Evolutionary conservation across 1,284 basidiomycete genomes (phyloP).

Genomic region (Leccinum insolens): DNA sequence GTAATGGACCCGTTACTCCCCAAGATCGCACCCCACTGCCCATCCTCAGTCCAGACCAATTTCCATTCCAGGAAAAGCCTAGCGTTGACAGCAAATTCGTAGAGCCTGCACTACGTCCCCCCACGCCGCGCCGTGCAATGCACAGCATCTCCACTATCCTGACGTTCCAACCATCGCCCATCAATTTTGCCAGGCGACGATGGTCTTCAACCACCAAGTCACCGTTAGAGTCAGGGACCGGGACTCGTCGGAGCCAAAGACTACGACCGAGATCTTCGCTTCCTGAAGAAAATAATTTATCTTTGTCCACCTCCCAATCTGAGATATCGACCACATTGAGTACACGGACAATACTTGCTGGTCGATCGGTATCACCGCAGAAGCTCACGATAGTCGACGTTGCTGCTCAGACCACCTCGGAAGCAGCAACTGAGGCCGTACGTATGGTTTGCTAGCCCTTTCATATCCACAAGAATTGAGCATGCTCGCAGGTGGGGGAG

Average conservation of each 20-base stretch:
- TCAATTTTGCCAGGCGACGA: constrained; percentile 54
- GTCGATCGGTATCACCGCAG: constrained; percentile 39
- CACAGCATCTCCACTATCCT: constrained; percentile 32
- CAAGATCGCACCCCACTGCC: constrained; percentile 42
- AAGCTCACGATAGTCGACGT: constrained; percentile 28
- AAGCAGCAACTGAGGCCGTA: constrained; percentile 35
- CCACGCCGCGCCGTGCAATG: constrained; percentile 24
- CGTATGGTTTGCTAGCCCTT: constrained; percentile 33
- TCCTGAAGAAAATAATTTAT: constrained; percentile 38
- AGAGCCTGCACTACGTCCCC: constrained; percentile 26
- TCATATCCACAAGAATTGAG: constrained; percentile 37
- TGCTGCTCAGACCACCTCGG: constrained; percentile 27
- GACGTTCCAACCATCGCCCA: constrained; percentile 53
- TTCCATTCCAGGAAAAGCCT: constrained; percentile 26
- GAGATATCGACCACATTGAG: constrained; percentile 34
- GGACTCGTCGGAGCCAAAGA: constrained; percentile 37
- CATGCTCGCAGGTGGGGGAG: constrained; percentile 34
- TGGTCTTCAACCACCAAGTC: constrained; percentile 46
- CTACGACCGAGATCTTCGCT: constrained; percentile 35
- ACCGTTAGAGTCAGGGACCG: constrained; percentile 33
- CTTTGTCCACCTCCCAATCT: constrained; percentile 29
- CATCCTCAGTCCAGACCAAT: constrained; percentile 34
- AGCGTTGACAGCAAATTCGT: constrained; percentile 24
- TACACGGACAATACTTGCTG: constrained; percentile 35
- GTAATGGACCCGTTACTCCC: constrained; percentile 52